A percentile compares a stretch with the other conserved stretches of the same genome.
Conservation (phyloP, 2,329 filamentous ascomycete genomes). For the Onygena corvina region DNA sequence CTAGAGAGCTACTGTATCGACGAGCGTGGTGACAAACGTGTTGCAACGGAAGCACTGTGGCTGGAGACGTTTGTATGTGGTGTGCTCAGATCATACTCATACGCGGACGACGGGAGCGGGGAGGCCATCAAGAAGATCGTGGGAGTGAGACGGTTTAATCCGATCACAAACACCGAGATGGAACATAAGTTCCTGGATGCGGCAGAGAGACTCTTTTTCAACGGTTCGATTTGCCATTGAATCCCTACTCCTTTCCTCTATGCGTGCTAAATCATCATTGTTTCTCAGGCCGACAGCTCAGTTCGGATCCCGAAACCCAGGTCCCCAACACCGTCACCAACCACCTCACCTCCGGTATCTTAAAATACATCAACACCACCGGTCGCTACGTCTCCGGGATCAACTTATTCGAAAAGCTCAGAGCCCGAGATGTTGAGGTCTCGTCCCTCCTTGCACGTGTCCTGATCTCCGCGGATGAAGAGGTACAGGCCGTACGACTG, state of each 20-base stretch:
- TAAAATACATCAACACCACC: slow-evolving; percentile 91
- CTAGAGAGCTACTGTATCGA: slow-evolving; percentile 97
- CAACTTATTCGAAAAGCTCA: slow-evolving; percentile 93
- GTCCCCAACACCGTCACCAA: slow-evolving; percentile 95
- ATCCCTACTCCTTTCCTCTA: not conserved
- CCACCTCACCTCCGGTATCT: slow-evolving; percentile 80
- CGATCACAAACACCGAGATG: slow-evolving; percentile 93
- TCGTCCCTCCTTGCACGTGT: slow-evolving; percentile 85
- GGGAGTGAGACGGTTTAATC: slow-evolving; percentile 93
- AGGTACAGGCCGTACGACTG: slow-evolving; percentile 84
- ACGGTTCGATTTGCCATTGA: slow-evolving; percentile 45
- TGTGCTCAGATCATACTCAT: slow-evolving; percentile 85
- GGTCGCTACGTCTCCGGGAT: slow-evolving; percentile 90
- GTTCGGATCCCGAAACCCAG: slow-evolving; percentile 92
- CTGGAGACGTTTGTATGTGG: slow-evolving; percentile 95
- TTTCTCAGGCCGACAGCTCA: slow-evolving; percentile 70
- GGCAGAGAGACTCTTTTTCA: slow-evolving; percentile 88
- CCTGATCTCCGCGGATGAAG: slow-evolving; percentile 87
- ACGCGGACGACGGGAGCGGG: slow-evolving; percentile 88
- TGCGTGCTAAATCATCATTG: slow-evolving; percentile 18
- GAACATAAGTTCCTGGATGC: slow-evolving; percentile 93
- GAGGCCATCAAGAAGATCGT: slow-evolving; percentile 94
- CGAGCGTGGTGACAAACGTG: slow-evolving; percentile 86
- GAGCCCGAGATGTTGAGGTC: slow-evolving; percentile 80
- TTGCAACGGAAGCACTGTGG: slow-evolving; percentile 89